Evolutionary conservation across 768 basidiomycete species (phyloP).

Genomic region (Boletellus emodensis): DNA sequence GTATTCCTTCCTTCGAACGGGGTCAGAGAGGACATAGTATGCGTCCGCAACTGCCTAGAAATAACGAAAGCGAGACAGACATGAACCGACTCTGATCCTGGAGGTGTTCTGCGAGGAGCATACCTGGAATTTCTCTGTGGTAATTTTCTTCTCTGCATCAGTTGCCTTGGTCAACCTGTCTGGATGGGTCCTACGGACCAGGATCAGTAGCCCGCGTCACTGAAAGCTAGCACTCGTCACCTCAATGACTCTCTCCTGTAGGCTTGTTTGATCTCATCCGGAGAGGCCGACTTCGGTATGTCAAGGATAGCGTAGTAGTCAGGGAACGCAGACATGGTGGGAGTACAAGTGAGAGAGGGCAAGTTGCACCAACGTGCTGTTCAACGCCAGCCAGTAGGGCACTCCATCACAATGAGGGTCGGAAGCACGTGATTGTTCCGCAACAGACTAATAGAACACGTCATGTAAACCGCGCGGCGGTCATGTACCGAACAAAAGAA

Average conservation of each 20-base stretch:
- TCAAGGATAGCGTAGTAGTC: slow-evolving; percentile 72
- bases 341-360: slow-evolving; percentile 7
- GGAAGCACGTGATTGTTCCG: slow-evolving; percentile 19
- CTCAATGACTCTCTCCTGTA: slow-evolving; percentile 79
- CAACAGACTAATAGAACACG: neutral
- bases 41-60: slow-evolving; percentile 79
- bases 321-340: slow-evolving; percentile 69
- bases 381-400: neutral
- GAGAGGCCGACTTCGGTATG: slow-evolving; percentile 52
- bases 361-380: slow-evolving; percentile 9
- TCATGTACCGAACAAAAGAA: too few species aligned
- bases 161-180: slow-evolving; percentile 74
- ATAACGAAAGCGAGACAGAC: neutral
- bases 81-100: slow-evolving; percentile 21
- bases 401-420: neutral
- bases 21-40: slow-evolving; percentile 88
- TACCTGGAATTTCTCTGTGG: slow-evolving; percentile 87
- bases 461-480: too few species aligned
- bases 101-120: neutral
- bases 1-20: slow-evolving; percentile 66
- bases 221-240: slow-evolving; percentile 29
- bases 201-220: slow-evolving; percentile 10
- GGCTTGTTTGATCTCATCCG: slow-evolving; percentile 70
- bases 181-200: slow-evolving; percentile 70
- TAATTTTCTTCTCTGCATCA: slow-evolving; percentile 60